Evolutionary conservation across 2,329 filamentous ascomycete species (phyloP), one percentile per base, ranked within the genome.

Genomic region (Paraphaeosphaeria minitans): DNA sequence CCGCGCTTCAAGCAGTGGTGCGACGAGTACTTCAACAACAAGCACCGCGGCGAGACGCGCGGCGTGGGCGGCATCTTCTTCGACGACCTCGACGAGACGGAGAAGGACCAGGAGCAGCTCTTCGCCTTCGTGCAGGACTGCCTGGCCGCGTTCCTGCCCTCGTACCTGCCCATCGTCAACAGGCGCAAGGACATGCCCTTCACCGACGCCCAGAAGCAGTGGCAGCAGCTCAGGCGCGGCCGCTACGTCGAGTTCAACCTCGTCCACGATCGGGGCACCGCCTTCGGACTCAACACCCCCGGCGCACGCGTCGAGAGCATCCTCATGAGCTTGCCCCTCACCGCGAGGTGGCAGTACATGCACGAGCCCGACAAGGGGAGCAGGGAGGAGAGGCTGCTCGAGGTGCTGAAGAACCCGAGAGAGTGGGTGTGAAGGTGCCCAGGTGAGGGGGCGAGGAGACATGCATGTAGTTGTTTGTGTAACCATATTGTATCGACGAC

Each of bases 211-310:
- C 91, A 97, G 80, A 97, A 97, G 82, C 87, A 91, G 65, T 99
- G 95, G 95, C 95, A 99, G 81, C 95, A 98, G 81, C 83, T 99
- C 62, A 86, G 95, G 51, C 83, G 95, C 65, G 95, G 95, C n/a
- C 85, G 93, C 70, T 99, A 99, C 75, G 95, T 99, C 63, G 95
- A 99, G 79, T 99, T 99, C 79, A 99, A 99, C 79, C 84, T 99
- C 39, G 92, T 99, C 56, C 93, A 99, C 79, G 95, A 99, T 80
- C 87, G 95, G 27, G 95, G 95, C 2, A 99, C 95, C 2, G 89
- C 91, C 8, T 99, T 99, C 77, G 95, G 95, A 1, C 81, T 99
- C 63, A 95, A 95, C 72, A 97, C 94, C 0, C 95, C 95, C 0
- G 92, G 92, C 43, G 90, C 93, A 6, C 85, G 95, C 61, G 88